Evolutionary conservation across 2,329 filamentous ascomycete species (phyloP), one percentile per base, ranked within the genome.

Genomic region (Penicillium griseofulvum): DNA sequence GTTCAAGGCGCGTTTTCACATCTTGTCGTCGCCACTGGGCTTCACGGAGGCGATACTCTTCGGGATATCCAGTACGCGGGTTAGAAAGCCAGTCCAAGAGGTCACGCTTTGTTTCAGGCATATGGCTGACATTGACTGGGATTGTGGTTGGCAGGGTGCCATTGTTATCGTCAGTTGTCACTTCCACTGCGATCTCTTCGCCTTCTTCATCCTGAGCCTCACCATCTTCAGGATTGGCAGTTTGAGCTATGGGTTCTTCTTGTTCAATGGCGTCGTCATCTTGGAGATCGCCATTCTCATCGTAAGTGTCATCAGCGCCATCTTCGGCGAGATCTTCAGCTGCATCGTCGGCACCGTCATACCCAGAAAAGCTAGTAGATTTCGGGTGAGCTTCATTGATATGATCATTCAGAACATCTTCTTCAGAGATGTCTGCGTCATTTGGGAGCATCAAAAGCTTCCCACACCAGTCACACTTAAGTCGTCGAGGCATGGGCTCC

Each of bases 391-490:
- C 63, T 47, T 63, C 50, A n/a, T 67, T 60, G 34, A 71, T 66
- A 38, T 76, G 74, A 41, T 66, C 57, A 54, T 70, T 67, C 4
- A 76, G 58, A 41, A 65, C 61, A 29, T 70, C 64, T 50, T 67
- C 60, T 41, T 65, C 63, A 7, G 69, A 63, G 16, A 53, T 41
- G 10, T 54, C 61, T 22, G 66, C 63, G 42, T 68, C 61, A 53
- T 60, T 47, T 6, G 64, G 58, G 9, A 63, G 50, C 39, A 72
- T 65, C 42, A 76, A 65, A 43, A 65, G 63, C 54, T 74, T 67
- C 22, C 68, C 66, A 58, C 73, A 76, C 67, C 65, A 71, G n/a
- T 64, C 56, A 52, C 74, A 76, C 58, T 71, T 74, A 5, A 68
- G 45, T 37, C 58, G 60, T 16, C 59, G 59, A 14, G 59, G 55